Evolutionary conservation across 1,284 basidiomycete species (phyloP).

Genomic region (Bondarzewia mesenterica): DNA sequence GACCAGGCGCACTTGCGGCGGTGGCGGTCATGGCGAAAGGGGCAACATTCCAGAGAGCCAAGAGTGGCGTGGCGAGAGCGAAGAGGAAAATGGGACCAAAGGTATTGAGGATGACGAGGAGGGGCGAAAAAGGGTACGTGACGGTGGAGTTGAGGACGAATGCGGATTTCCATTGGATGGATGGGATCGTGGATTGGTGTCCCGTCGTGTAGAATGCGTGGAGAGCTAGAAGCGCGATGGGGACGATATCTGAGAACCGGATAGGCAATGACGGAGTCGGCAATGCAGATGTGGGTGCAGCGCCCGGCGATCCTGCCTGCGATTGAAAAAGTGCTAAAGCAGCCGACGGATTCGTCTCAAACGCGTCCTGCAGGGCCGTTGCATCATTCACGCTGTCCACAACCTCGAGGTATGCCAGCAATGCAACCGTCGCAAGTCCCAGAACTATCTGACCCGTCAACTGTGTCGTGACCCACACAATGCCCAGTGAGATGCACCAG

Average conservation of each 20-base stretch:
- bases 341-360: slow-evolving; percentile 37
- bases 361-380: slow-evolving; percentile 41
- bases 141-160: slow-evolving; percentile 71
- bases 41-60: slow-evolving; percentile 81
- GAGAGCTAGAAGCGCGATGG: slow-evolving; percentile 69
- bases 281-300: slow-evolving; percentile 17
- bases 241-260: slow-evolving; percentile 66
- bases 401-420: slow-evolving; percentile 71
- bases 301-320: background rate
- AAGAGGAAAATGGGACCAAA: slow-evolving; percentile 67
- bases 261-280: slow-evolving; percentile 19
- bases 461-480: slow-evolving; percentile 66
- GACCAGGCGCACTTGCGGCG: too few species aligned
- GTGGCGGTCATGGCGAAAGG: slow-evolving; percentile 10
- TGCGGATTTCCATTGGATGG: slow-evolving; percentile 94
- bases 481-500: slow-evolving; percentile 55
- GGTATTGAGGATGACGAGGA: slow-evolving; percentile 79
- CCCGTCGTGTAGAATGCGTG: slow-evolving; percentile 84
- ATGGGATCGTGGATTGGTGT: slow-evolving; percentile 84
- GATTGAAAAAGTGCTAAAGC: slow-evolving; percentile 26
- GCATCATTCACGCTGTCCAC: slow-evolving; percentile 76
- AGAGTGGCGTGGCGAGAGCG: slow-evolving; percentile 59
- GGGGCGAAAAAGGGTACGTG: slow-evolving; percentile 67
- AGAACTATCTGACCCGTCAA: slow-evolving; percentile 80
- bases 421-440: slow-evolving; percentile 50